phyloP scores from a whole-genome alignment of 805 yeast species.

The Candida broadrunensis region DNA sequence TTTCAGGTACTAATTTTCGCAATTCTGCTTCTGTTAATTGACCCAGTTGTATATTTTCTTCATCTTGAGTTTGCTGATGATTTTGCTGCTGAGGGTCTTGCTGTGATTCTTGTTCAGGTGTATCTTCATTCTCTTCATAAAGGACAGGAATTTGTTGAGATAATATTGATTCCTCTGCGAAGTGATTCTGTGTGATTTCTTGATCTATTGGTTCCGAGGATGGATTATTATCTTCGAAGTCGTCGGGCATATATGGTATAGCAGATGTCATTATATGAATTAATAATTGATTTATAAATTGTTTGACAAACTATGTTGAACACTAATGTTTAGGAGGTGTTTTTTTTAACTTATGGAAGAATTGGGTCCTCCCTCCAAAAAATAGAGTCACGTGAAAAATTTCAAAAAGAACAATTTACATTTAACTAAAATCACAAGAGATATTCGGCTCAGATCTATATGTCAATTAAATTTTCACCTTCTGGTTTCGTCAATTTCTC shows the following conservation, averaged over 20 bases:
- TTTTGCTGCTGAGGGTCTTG: neutral
- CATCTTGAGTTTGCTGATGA: conserved; percentile 30
- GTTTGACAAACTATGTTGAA: no score
- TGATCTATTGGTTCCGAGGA: conserved; percentile 28
- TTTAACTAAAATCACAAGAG: no score
- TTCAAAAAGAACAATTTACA: no score
- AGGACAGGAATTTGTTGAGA: conserved; percentile 7
- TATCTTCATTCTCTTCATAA: conserved; percentile 5
- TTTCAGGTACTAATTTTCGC: conserved; percentile 48
- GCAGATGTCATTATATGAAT: conserved; percentile 35
- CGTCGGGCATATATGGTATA: conserved; percentile 46
- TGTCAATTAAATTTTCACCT: no score
- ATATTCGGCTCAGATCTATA: no score
- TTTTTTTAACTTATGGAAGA: no score
- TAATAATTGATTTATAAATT: no score
- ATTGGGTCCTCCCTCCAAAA: no score
- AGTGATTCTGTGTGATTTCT: neutral
- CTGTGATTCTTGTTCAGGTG: conserved; percentile 2
- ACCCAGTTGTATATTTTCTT: conserved; percentile 2
- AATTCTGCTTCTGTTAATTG: conserved; percentile 39
- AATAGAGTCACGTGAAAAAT: no score
- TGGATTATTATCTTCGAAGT: conserved; percentile 43
- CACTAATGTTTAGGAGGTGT: no score
- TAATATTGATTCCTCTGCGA: neutral
- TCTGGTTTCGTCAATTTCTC: no score